phyloP scores from a whole-genome alignment of 169 alveolate genomes.

The Prorocentrum cordatum region DNA sequence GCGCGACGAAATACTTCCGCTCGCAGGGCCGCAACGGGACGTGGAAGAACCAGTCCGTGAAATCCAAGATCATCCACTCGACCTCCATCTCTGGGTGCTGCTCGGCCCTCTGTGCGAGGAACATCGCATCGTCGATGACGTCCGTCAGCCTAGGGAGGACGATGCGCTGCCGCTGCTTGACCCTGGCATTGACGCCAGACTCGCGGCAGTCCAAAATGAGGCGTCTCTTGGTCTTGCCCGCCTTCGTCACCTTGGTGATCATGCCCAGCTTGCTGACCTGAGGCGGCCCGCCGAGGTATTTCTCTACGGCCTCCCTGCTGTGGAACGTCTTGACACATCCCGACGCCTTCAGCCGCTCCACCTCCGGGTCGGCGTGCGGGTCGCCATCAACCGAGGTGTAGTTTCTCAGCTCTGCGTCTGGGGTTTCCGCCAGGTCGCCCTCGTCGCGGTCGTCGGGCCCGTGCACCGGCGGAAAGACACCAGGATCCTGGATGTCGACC shows the following conservation, averaged over 20 bases:
- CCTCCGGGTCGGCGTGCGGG: neutral
- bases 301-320: too few species aligned
- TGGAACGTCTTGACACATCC: conserved; percentile 6
- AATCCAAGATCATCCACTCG: neutral
- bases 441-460: neutral
- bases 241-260: conserved; percentile 34
- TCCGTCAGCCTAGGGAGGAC: neutral
- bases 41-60: conserved; percentile 20
- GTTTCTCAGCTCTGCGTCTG: neutral
- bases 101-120: neutral
- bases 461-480: neutral
- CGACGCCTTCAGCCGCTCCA: neutral
- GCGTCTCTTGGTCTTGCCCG: neutral
- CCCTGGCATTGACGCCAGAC: neutral
- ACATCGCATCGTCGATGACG: neutral
- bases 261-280: neutral
- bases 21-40: neutral
- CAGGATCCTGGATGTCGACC: neutral
- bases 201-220: conserved; percentile 20
- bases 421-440: neutral
- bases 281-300: neutral
- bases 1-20: neutral
- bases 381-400: conserved; percentile 2
- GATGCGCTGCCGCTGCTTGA: neutral
- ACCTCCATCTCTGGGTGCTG: neutral